These are phyloP conservation scores for Podospora pseudopauciseta DNA, from an alignment of 495 filamentous ascomycete genomes.

Conservation along the genomic window DNA sequence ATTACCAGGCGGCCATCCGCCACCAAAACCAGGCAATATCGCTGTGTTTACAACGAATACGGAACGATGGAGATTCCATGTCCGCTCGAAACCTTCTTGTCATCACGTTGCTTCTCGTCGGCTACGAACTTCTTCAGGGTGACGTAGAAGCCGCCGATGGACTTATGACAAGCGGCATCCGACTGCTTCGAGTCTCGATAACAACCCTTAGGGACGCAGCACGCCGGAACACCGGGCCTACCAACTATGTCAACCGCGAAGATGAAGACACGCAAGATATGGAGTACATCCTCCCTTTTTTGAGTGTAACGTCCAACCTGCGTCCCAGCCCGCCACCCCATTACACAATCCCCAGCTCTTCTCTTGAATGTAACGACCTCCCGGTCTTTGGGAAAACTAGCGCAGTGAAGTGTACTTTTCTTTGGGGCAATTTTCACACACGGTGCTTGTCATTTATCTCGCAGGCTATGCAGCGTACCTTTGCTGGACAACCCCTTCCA, in stretches of 20 bases:
- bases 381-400: neutral
- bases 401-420: slow-evolving; percentile 1
- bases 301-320: neutral
- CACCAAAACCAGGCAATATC: slow-evolving; percentile 31
- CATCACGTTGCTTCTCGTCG: slow-evolving; percentile 21
- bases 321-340: neutral
- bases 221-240: neutral
- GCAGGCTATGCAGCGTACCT: slow-evolving; percentile 10
- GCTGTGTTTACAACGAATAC: slow-evolving; percentile 22
- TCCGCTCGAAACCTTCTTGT: slow-evolving; percentile 21
- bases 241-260: neutral
- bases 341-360: neutral
- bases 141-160: slow-evolving; percentile 27
- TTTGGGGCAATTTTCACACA: slow-evolving; percentile 7
- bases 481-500: neutral
- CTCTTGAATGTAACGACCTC: neutral
- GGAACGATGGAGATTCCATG: slow-evolving; percentile 14
- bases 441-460: slow-evolving; percentile 5
- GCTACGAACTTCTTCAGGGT: slow-evolving; percentile 32
- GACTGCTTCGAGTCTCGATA: slow-evolving; percentile 12
- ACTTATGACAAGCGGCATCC: slow-evolving; percentile 18
- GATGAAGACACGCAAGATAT: slow-evolving; percentile 5
- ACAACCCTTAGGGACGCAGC: neutral
- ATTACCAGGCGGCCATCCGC: slow-evolving; percentile 23
- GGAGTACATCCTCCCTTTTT: slow-evolving; percentile 11